Evolutionary conservation across 2,329 filamentous ascomycete species (phyloP).

Genomic region (Chrysoporthe deuterocubensis): DNA sequence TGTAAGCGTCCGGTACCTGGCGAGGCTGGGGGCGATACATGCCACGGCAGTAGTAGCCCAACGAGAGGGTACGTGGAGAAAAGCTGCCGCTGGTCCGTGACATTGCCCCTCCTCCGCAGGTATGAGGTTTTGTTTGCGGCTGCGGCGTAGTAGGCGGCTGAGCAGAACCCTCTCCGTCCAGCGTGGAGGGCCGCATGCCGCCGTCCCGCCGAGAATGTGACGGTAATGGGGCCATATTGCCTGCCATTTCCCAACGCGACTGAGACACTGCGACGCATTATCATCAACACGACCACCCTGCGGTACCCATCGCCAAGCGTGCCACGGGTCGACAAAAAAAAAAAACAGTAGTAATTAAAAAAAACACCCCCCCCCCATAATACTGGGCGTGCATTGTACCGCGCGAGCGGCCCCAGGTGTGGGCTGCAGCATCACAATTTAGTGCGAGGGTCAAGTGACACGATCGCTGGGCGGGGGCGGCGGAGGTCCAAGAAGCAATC

Average conservation of each 20-base stretch:
- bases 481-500: too few species aligned
- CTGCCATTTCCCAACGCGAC: not conserved
- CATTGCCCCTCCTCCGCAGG: not conserved
- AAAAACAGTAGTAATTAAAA: not conserved
- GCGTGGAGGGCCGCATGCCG: not conserved
- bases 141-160: not conserved
- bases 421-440: too few species aligned
- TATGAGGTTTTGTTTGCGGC: not conserved
- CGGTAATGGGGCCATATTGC: not conserved
- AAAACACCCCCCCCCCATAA: too few species aligned
- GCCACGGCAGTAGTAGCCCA: not conserved
- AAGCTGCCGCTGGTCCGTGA: slow-evolving; percentile 4
- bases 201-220: slow-evolving; percentile 6
- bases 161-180: not conserved
- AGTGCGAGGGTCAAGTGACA: too few species aligned
- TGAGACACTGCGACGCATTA: slow-evolving; percentile 10
- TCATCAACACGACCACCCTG: not conserved
- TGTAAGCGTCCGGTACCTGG: not conserved
- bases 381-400: too few species aligned
- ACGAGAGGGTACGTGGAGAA: not conserved
- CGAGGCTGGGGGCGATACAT: not conserved
- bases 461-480: too few species aligned
- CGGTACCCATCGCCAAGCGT: not conserved
- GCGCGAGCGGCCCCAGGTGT: too few species aligned
- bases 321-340: not conserved